Base-by-base conservation (phyloP, 1,139 yeast species). In the Yamadazyma buinensis region DNA sequence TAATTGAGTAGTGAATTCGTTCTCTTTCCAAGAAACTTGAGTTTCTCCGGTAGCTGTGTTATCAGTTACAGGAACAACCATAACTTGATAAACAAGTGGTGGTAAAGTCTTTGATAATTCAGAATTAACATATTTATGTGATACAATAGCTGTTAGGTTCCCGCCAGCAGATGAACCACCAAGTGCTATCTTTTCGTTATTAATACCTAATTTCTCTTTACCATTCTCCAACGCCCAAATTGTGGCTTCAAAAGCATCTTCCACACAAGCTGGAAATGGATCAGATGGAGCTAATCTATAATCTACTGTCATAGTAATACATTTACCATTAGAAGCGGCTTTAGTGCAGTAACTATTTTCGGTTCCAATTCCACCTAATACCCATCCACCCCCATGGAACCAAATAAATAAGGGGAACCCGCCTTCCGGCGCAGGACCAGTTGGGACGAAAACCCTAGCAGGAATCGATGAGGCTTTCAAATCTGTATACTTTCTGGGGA, bases 331-430 rank as follows among this genome's bases (percentile, higher is more conserved):
- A 20, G 60, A 61, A 14, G 71, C 68, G 26, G 65, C 48, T 36
- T 67, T 64, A 8, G 75, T 59, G 40, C 75, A 69, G 47, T 57
- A 66, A 2, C 69, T 59, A 51, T 71, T 69, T 38, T 72, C 77
- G 5, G 76, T 65, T 35, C 40, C 49, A 30, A 71, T 64, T 32
- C 57, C 54, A 3, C 77, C 76, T n/a, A 72, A 54, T 1, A 64
- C 72, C 71, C 74, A 69, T 5, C 68, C 69, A 21, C 73, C 73
- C n/a, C 77, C 77, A 42, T 71, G 77, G 49, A 52, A 68, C 72
- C 72, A 70, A 10, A 70, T 44, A 23, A 63, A 57, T 24, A 65
- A 54, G 2, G 77, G 76, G 64, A 70, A 67, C 1, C 75, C 75
- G 4, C 45, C 52, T 2, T 35, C 52, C 1, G 75, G 76, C 20